Conservation (phyloP, 148 eudicot genomes). For the Silene uniflora region DNA sequence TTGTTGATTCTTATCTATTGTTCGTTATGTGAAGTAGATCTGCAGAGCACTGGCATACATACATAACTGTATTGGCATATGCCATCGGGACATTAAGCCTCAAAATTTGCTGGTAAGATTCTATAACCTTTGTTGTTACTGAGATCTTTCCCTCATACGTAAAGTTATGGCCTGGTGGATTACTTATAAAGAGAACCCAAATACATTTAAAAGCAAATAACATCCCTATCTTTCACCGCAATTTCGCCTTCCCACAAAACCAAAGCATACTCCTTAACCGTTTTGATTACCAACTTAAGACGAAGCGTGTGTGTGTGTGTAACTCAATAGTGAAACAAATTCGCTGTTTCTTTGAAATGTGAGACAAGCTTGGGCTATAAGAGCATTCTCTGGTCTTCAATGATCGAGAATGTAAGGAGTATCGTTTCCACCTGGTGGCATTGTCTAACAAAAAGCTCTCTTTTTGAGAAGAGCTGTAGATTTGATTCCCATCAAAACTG, state of each 20-base stretch:
- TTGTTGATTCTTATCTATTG: neutral
- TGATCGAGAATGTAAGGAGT: neutral
- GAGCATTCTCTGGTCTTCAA: neutral
- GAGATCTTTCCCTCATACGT: neutral
- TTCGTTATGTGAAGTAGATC: conserved; percentile 48
- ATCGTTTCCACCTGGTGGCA: neutral
- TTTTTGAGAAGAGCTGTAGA: neutral
- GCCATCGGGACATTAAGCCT: conserved; percentile 97
- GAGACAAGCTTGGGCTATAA: neutral
- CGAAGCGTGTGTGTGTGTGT: neutral
- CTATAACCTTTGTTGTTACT: conserved; percentile 10
- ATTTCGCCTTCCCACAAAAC: neutral
- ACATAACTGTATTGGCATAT: conserved; percentile 84
- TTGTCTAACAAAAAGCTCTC: neutral
- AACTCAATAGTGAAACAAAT: neutral
- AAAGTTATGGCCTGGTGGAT: neutral
- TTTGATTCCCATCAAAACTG: neutral
- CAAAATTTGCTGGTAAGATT: conserved; percentile 80
- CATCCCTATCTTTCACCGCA: neutral
- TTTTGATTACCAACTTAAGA: conserved; percentile 1
- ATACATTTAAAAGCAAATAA: neutral
- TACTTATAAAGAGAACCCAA: neutral
- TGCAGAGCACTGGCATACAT: conserved; percentile 89
- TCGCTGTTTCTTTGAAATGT: neutral
- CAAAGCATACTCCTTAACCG: neutral